phyloP scores from a whole-genome alignment of 257 asterid genomes.

The Pogostemon cablin region DNA sequence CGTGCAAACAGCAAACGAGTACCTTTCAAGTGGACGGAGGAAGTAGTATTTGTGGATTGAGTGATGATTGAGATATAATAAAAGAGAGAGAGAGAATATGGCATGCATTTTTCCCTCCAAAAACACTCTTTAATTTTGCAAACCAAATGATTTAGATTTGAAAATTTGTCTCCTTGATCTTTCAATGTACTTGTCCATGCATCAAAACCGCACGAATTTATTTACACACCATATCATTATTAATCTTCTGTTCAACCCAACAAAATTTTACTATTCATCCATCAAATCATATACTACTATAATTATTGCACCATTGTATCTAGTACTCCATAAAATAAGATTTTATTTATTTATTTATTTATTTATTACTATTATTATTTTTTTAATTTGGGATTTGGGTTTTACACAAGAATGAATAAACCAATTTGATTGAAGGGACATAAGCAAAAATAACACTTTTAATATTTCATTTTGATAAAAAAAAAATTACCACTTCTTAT shows the following conservation, averaged over 20 bases:
- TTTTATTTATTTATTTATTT: no score
- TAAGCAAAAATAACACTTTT: no score
- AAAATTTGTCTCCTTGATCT: slow-evolving; percentile 46
- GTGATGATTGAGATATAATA: slow-evolving; percentile 44
- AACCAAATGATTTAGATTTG: slow-evolving; percentile 48
- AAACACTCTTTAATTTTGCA: slow-evolving; percentile 25
- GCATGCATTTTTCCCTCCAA: slow-evolving; percentile 31
- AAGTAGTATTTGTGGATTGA: slow-evolving; percentile 37
- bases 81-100: slow-evolving; percentile 6
- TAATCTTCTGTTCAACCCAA: neutral
- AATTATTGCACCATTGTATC: no score
- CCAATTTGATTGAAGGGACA: no score
- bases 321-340: no score
- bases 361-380: no score
- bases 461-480: no score
- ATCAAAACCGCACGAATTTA: slow-evolving; percentile 33
- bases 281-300: neutral
- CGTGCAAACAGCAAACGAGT: no score
- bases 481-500: no score
- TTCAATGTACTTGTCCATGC: slow-evolving; percentile 42
- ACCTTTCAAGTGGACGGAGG: no score
- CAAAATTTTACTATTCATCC: neutral
- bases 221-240: slow-evolving; percentile 17
- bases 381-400: no score
- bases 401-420: no score